Evolutionary conservation across 2,329 filamentous ascomycete genomes (phyloP).

Genomic region (Chrysoporthe deuterocubensis): DNA sequence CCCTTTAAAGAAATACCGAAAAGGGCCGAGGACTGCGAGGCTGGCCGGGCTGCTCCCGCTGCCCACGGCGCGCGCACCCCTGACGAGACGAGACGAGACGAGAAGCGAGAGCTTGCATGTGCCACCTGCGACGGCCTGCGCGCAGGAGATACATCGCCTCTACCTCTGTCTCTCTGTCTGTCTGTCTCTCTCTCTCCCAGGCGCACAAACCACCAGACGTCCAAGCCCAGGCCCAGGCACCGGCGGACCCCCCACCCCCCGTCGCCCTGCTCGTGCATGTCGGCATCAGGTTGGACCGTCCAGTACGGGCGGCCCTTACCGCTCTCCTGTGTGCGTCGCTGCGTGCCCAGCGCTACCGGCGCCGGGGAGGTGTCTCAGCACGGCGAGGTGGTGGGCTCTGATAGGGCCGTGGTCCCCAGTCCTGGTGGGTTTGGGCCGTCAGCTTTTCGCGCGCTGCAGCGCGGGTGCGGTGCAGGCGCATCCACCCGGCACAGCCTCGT

Average conservation of each 20-base stretch:
- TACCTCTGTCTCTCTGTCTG: neutral
- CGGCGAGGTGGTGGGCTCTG: conserved; percentile 22
- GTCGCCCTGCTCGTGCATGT: conserved; percentile 5
- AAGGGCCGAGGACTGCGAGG: neutral
- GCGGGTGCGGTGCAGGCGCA: conserved; percentile 8
- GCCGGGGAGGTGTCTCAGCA: conserved; percentile 28
- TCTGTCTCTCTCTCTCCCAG: no score
- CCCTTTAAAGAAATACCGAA: neutral
- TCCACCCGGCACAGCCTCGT: conserved; percentile 27
- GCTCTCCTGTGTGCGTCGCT: conserved; percentile 6
- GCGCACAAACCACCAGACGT: conserved; percentile 14
- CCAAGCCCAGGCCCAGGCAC: conserved; percentile 19
- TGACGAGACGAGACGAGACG: neutral
- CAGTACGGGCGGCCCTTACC: neutral
- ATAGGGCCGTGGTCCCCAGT: conserved; percentile 26
- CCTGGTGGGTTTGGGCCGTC: conserved; percentile 29
- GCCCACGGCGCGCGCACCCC: neutral
- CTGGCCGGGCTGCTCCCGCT: neutral
- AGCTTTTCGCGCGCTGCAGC: conserved; percentile 22
- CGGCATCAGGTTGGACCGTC: conserved; percentile 11
- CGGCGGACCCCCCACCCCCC: neutral
- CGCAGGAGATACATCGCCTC: neutral
- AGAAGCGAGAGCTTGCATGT: conserved; percentile 3
- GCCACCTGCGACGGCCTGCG: conserved; percentile 4
- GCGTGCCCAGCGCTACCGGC: conserved; percentile 14